Evolutionary conservation across 345 rosid genomes (phyloP).

Genomic region (Arabis alpina): DNA sequence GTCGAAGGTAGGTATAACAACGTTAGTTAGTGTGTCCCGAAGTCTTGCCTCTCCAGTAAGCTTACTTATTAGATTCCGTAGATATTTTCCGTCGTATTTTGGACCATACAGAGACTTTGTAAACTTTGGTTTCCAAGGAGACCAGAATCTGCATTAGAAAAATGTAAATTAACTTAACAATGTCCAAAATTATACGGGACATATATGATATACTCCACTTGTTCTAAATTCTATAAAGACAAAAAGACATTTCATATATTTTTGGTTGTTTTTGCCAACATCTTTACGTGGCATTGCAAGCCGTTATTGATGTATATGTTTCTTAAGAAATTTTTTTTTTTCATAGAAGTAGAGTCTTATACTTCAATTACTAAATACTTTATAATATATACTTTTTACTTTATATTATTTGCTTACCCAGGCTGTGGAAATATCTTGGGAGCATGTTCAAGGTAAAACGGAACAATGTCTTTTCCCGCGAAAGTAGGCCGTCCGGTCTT

Average conservation of each 20-base stretch:
- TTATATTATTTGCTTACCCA: conserved; percentile 35
- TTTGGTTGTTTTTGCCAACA: too few species aligned
- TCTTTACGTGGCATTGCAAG: too few species aligned
- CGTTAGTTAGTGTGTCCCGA: conserved; percentile 60
- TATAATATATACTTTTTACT: too few species aligned
- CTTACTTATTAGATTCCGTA: conserved; percentile 42
- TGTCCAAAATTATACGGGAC: too few species aligned
- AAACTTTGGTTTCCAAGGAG: conserved; percentile 41
- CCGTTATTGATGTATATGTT: too few species aligned
- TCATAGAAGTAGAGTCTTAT: too few species aligned
- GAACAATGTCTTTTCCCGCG: conserved; percentile 62
- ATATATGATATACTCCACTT: too few species aligned
- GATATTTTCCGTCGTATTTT: conserved; percentile 69
- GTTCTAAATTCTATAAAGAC: too few species aligned
- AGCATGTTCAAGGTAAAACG: conserved; percentile 58
- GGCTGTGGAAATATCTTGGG: conserved; percentile 71
- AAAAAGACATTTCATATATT: too few species aligned
- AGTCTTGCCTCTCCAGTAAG: conserved; percentile 51
- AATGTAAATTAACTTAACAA: too few species aligned
- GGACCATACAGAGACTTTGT: conserved; percentile 61
- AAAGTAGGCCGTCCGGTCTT: conserved; percentile 51
- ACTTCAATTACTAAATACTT: too few species aligned
- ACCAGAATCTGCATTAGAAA: conserved; percentile 44
- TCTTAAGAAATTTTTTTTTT: too few species aligned
- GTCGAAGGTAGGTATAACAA: conserved; percentile 75